Evolutionary conservation across 495 filamentous ascomycete species (phyloP).

Genomic region (Penicillium tannophilum): DNA sequence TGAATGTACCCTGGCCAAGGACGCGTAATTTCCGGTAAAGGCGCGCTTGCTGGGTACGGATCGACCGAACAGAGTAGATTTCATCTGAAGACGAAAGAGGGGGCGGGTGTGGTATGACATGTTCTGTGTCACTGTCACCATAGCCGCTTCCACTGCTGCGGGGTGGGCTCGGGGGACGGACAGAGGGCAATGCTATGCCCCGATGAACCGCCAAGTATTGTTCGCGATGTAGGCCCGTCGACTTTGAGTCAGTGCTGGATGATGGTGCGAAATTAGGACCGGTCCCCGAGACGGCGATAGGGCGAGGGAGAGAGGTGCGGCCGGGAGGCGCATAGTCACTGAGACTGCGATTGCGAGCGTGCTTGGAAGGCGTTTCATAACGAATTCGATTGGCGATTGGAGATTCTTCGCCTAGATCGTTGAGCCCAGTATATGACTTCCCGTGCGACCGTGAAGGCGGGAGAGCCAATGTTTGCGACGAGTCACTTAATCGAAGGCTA

Average conservation of each 20-base stretch:
- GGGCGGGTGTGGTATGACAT: conserved; percentile 30
- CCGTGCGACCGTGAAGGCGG: conserved; percentile 35
- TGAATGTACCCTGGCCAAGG: conserved; percentile 93
- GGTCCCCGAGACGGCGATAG: conserved; percentile 68
- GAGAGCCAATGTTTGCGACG: conserved; percentile 39
- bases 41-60: conserved; percentile 46
- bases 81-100: conserved; percentile 32
- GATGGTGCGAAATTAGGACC: conserved; percentile 43
- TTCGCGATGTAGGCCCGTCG: conserved; percentile 73
- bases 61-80: conserved; percentile 47
- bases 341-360: conserved; percentile 73
- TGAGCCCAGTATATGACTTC: conserved; percentile 39
- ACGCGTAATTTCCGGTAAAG: conserved; percentile 74
- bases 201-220: conserved; percentile 76
- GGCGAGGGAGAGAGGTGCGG: conserved; percentile 62
- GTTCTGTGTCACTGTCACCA: conserved; percentile 34
- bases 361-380: conserved; percentile 39
- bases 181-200: conserved; percentile 60
- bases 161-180: conserved; percentile 75
- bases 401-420: conserved; percentile 42
- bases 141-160: conserved; percentile 55
- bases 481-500: conserved; percentile 44
- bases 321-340: conserved; percentile 84
- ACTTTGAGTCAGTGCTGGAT: conserved; percentile 43
- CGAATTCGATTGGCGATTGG: conserved; percentile 31